A percentile compares a stretch with the other conserved stretches of the same genome.
phyloP scores from a whole-genome alignment of 371 early-diverging fungal genomes.

The Conidiobolus incongruus region DNA sequence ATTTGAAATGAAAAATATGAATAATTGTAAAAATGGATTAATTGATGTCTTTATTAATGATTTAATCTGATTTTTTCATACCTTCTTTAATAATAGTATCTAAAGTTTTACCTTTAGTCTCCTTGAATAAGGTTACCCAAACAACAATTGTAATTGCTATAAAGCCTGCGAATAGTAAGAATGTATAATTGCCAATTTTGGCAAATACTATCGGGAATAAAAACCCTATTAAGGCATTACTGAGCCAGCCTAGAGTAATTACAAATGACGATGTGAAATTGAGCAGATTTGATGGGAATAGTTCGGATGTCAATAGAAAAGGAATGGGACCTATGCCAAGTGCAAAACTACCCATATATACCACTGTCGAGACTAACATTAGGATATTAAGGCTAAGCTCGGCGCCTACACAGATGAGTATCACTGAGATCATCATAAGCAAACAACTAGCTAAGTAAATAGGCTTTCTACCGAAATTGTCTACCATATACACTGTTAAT shows the following conservation, averaged over 20 bases:
- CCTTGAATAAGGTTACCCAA: too few species aligned
- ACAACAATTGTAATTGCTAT: too few species aligned
- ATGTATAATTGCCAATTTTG: background rate
- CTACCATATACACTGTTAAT: background rate
- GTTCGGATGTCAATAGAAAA: background rate
- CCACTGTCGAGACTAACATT: background rate
- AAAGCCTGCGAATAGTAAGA: background rate
- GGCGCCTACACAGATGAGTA: background rate
- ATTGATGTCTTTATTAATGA: too few species aligned
- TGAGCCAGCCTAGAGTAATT: background rate
- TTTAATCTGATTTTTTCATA: too few species aligned
- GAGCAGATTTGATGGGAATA: background rate
- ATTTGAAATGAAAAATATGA: too few species aligned
- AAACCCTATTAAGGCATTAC: background rate
- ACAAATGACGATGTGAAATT: background rate
- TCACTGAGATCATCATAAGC: background rate
- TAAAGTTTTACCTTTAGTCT: too few species aligned
- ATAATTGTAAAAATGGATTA: too few species aligned
- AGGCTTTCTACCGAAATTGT: background rate
- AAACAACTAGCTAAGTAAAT: background rate
- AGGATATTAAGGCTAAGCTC: background rate
- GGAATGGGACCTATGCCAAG: background rate
- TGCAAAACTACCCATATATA: background rate
- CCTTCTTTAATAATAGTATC: too few species aligned
- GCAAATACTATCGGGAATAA: background rate